Evolutionary conservation across 495 filamentous ascomycete genomes (phyloP).

Genomic region (Annulohypoxylon stygium): DNA sequence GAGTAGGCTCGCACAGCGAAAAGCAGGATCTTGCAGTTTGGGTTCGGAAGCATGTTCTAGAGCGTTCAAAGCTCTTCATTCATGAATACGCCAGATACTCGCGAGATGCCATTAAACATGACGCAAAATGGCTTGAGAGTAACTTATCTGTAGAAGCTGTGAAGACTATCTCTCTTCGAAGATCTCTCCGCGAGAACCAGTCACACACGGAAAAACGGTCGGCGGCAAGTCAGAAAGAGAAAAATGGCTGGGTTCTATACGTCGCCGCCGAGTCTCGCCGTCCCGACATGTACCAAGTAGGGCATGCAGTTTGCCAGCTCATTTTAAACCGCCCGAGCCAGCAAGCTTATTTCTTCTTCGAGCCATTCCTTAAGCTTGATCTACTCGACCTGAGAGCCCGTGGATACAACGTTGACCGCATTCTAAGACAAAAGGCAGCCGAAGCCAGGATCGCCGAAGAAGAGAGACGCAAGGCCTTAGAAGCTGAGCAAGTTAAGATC

Average conservation of each 20-base stretch:
- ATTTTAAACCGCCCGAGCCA: slow-evolving; percentile 86
- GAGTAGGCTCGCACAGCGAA: slow-evolving; percentile 62
- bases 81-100: slow-evolving; percentile 72
- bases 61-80: slow-evolving; percentile 88
- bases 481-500: slow-evolving; percentile 77
- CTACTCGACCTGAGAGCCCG: slow-evolving; percentile 80
- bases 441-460: slow-evolving; percentile 89
- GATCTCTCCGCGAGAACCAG: slow-evolving; percentile 75
- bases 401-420: slow-evolving; percentile 95
- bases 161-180: slow-evolving; percentile 76
- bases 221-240: slow-evolving; percentile 64
- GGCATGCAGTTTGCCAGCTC: slow-evolving; percentile 80
- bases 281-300: slow-evolving; percentile 89
- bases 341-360: slow-evolving; percentile 85
- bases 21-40: slow-evolving; percentile 65
- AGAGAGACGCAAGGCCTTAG: slow-evolving; percentile 78
- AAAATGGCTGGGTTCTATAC: slow-evolving; percentile 56
- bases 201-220: slow-evolving; percentile 77
- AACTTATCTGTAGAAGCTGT: slow-evolving; percentile 84
- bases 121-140: slow-evolving; percentile 89
- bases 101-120: slow-evolving; percentile 81
- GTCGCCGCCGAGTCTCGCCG: slow-evolving; percentile 65
- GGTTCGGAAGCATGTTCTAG: slow-evolving; percentile 82
- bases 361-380: slow-evolving; percentile 83
- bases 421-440: slow-evolving; percentile 83